Evolutionary conservation across 2,329 filamentous ascomycete genomes (phyloP).

Genomic region (Alternaria gansuensis): DNA sequence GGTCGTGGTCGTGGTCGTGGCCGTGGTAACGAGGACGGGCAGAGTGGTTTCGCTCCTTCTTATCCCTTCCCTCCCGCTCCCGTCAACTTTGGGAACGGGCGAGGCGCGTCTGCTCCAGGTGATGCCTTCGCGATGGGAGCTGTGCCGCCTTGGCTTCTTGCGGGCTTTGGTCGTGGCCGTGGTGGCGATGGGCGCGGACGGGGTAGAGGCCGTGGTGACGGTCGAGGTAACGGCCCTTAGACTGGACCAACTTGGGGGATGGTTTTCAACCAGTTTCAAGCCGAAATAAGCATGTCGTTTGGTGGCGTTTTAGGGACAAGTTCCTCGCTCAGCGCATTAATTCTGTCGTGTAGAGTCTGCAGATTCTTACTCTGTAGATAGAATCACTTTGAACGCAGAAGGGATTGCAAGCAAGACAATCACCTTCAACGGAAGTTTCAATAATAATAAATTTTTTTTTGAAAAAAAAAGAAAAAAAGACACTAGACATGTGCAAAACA

Average conservation of each 20-base stretch:
- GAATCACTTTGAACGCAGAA: background rate
- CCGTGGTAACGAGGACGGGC: background rate
- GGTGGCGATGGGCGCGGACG: constrained; percentile 10
- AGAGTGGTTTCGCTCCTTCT: background rate
- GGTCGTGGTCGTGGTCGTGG: constrained; percentile 11
- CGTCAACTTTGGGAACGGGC: background rate
- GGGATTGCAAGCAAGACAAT: too few species aligned
- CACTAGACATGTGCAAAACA: too few species aligned
- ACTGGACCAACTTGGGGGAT: background rate
- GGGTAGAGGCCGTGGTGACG: constrained; percentile 2
- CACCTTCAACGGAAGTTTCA: too few species aligned
- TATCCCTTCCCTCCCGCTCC: background rate
- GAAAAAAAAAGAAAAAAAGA: too few species aligned
- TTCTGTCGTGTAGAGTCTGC: too few species aligned
- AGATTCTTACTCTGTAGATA: background rate
- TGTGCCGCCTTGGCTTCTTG: background rate
- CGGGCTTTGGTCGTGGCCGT: background rate
- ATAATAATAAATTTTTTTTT: too few species aligned
- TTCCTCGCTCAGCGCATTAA: too few species aligned
- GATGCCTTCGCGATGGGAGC: background rate
- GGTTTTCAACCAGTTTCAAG: background rate
- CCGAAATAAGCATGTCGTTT: too few species aligned
- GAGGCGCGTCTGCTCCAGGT: background rate
- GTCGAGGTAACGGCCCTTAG: background rate
- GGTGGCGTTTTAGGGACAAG: too few species aligned